Base-by-base conservation (phyloP, 2,329 filamentous ascomycete species). In the Sphaerulina vaccinii region DNA sequence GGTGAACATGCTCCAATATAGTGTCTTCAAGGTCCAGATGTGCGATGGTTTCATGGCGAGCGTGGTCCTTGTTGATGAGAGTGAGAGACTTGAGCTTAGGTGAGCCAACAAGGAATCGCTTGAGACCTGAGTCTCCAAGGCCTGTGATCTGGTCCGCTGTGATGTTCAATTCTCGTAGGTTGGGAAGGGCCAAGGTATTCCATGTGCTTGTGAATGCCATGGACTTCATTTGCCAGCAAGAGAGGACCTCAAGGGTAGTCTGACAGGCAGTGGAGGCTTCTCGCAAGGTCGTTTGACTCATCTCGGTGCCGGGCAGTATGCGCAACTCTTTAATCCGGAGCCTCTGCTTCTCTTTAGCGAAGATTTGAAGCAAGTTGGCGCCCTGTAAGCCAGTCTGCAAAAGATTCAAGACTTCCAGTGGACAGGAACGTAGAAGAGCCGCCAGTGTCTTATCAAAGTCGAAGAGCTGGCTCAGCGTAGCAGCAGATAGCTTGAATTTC, bases 371-470 rank as follows among this genome's bases (percentile, higher is more conserved):
- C 3, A 65, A 41, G 11, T 59, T 57, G 8, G 41, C 35, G 7
- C 54, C 47, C 23, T 60, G 56, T 2, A 66, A 29, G 5, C 64
- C 63, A 11, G 56, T 72, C 2, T 62, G 56, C 0, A 62, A 65
- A 0, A 77, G 40, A 23, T 70, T 65, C 11, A 76, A 53, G 0
- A 56, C 33, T 48, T 62, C 15, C 61, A 70, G 32, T 1, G 60
- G 69, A 45, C 73, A 76, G 2, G 64, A 62, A 13, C 61, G 66
- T 1, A 65, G 61, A 2, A 77, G 61, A 9, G 71, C 71, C n/a
- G 27, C 29, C 1, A 70, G 62, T 1, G 73, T 61, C 24, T 73
- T 69, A 27, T 74, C 70, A 10, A 68, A 55, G 23, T 75, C 70
- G 38, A 62, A 63, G 23, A 76, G 64, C 3, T 69, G 67, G 42